Percentiles rank a stretch among this genome's conserved stretches.
Evolutionary conservation across 352 stramenopile species (phyloP).

Genomic region (Globisporangium emineosum): DNA sequence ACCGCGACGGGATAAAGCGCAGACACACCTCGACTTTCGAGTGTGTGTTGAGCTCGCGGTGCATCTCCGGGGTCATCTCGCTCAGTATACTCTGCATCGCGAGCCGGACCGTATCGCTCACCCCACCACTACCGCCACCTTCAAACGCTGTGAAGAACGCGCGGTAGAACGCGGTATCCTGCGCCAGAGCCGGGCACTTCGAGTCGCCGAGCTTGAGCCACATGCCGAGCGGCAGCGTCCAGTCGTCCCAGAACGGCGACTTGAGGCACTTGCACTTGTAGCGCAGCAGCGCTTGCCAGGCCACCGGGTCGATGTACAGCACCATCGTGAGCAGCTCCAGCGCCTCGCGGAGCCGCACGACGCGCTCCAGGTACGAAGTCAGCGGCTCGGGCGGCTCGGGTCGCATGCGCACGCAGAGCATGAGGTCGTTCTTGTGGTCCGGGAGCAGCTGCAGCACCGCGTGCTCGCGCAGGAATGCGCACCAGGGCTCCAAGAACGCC

Average conservation of each 20-base stretch:
- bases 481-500: slow-evolving; percentile 14
- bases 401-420: slow-evolving; percentile 13
- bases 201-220: slow-evolving; percentile 4
- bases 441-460: slow-evolving; percentile 3
- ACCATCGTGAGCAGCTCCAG: slow-evolving; percentile 11
- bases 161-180: slow-evolving; percentile 2
- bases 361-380: neutral
- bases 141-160: slow-evolving; percentile 7
- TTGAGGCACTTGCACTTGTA: slow-evolving; percentile 6
- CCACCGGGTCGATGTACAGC: neutral
- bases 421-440: slow-evolving; percentile 10
- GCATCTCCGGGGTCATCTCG: slow-evolving; percentile 10
- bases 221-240: neutral
- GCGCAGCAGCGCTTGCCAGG: slow-evolving; percentile 10
- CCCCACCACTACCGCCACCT: neutral
- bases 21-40: neutral
- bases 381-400: slow-evolving; percentile 1
- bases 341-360: slow-evolving; percentile 1
- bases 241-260: slow-evolving; percentile 10
- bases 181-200: neutral
- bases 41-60: neutral
- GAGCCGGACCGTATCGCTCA: neutral
- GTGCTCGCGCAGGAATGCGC: slow-evolving; percentile 9
- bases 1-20: neutral
- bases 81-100: slow-evolving; percentile 3